Percentiles rank a stretch among this genome's conserved stretches.
Evolutionary conservation across 306 rosid genomes (phyloP).

Genomic region (Rosa multiflora): DNA sequence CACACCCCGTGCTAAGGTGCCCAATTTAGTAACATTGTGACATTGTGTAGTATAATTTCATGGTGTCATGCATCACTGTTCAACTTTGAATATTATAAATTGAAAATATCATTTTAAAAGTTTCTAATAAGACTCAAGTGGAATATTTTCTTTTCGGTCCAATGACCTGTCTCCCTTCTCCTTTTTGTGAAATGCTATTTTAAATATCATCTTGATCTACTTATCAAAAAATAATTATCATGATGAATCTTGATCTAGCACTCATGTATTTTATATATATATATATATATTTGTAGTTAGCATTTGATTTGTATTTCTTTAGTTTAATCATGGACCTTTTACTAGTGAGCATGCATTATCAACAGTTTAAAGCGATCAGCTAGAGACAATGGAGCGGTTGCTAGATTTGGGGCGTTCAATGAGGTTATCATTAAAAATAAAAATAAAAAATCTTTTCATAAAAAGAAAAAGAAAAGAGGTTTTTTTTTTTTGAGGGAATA

Average conservation of each 20-base stretch:
- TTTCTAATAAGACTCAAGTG: conserved; percentile 16
- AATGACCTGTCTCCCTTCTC: conserved; percentile 7
- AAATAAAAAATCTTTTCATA: too few relatives aligned
- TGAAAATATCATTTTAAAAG: not conserved
- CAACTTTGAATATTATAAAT: not conserved
- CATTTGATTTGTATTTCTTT: not conserved
- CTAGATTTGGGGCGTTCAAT: not conserved
- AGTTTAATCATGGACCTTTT: conserved; percentile 8
- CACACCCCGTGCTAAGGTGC: conserved; percentile 17
- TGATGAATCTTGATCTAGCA: conserved; percentile 1
- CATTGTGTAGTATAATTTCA: conserved; percentile 11
- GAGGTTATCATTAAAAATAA: too few relatives aligned
- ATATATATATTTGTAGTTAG: not conserved
- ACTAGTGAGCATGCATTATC: not conserved
- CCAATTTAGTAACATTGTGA: conserved; percentile 16
- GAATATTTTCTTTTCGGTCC: conserved; percentile 14
- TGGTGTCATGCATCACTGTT: not conserved
- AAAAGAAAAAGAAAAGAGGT: too few relatives aligned
- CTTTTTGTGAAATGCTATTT: not conserved
- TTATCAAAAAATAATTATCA: not conserved
- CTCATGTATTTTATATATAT: not conserved
- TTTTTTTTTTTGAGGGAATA: too few relatives aligned
- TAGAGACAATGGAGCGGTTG: conserved; percentile 15
- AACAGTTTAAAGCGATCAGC: not conserved
- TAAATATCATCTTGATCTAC: conserved; percentile 1